A percentile compares a stretch with the other conserved stretches of the same genome.
phyloP scores from a whole-genome alignment of 805 yeast genomes.

The Hanseniaspora mollemarum region DNA sequence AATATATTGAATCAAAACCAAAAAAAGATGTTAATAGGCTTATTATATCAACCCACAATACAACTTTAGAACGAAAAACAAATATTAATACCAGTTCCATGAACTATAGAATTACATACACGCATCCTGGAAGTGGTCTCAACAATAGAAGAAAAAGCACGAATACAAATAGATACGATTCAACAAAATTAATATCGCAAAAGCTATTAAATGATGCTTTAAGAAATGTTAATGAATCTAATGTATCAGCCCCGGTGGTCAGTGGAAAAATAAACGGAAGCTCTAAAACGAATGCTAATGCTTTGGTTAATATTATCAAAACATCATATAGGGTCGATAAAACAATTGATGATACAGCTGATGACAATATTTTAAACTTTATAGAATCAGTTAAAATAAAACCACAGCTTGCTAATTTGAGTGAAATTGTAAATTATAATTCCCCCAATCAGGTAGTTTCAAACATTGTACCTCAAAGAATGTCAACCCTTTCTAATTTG shows the following conservation, averaged over 20 bases:
- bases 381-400: neutral
- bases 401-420: neutral
- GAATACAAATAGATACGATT: neutral
- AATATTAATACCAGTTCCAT: neutral
- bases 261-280: neutral
- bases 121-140: neutral
- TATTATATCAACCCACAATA: neutral
- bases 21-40: neutral
- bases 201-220: constrained; percentile 13
- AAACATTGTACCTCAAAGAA: neutral
- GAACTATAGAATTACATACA: neutral
- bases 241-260: neutral
- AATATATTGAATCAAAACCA: neutral
- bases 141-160: neutral
- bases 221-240: neutral
- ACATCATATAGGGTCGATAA: neutral
- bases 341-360: neutral
- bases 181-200: constrained; percentile 2
- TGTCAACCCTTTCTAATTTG: neutral
- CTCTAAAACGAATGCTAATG: neutral
- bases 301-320: neutral
- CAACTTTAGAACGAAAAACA: neutral
- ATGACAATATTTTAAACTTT: constrained; percentile 2
- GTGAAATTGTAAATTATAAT: neutral
- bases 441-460: too few relatives aligned